Conservation (phyloP, 2,329 filamentous ascomycete genomes). For the Diaporthe batatas region DNA sequence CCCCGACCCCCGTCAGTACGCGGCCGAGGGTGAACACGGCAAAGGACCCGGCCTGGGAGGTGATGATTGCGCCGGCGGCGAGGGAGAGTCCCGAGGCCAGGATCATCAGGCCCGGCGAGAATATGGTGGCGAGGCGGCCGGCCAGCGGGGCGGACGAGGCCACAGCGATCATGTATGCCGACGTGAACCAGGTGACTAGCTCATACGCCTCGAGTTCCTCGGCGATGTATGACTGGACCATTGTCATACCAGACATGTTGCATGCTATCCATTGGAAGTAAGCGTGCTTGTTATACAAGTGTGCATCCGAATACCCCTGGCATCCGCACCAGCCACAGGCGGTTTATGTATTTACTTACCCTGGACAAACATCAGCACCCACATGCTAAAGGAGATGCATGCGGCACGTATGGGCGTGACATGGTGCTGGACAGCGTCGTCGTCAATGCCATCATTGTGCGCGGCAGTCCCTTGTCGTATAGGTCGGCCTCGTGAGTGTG, state of each 20-base stretch:
- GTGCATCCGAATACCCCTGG: background rate
- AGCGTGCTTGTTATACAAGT: background rate
- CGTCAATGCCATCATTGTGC: slow-evolving; percentile 1
- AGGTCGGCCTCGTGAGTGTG: background rate
- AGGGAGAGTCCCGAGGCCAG: slow-evolving; percentile 71
- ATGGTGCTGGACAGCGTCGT: slow-evolving; percentile 38
- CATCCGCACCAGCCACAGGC: background rate
- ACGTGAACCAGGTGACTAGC: slow-evolving; percentile 84
- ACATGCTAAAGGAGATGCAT: slow-evolving; percentile 66
- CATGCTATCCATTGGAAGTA: slow-evolving; percentile 58
- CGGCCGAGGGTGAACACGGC: slow-evolving; percentile 76
- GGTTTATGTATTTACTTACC: slow-evolving; percentile 54
- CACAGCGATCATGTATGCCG: slow-evolving; percentile 75
- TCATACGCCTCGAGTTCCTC: slow-evolving; percentile 81
- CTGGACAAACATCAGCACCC: slow-evolving; percentile 71
- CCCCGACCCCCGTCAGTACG: slow-evolving; percentile 76
- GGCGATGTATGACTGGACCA: slow-evolving; percentile 83
- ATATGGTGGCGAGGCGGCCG: slow-evolving; percentile 80
- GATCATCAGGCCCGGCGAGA: slow-evolving; percentile 76
- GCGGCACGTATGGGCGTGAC: slow-evolving; percentile 52
- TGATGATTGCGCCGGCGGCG: slow-evolving; percentile 73
- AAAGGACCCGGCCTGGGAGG: slow-evolving; percentile 71
- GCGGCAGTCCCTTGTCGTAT: background rate
- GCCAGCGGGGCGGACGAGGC: slow-evolving; percentile 76
- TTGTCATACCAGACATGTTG: slow-evolving; percentile 86